These are phyloP conservation scores for Solanum clarkiae DNA, from an alignment of 257 asterid genomes.

Conservation along the genomic window DNA sequence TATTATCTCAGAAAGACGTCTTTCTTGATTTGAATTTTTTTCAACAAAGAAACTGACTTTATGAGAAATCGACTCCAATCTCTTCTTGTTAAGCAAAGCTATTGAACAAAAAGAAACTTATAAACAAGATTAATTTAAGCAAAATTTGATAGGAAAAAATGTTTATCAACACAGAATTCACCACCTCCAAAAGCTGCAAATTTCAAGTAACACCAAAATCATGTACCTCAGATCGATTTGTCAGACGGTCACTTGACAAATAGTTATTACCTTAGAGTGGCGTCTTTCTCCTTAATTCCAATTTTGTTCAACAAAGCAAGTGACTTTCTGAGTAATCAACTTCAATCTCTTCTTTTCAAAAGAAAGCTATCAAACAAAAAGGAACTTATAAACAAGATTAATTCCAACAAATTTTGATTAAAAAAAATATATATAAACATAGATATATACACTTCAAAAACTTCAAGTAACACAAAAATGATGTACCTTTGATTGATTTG, in stretches of 20 bases:
- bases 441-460: neutral
- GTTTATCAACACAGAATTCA: neutral
- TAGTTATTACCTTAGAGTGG: neutral
- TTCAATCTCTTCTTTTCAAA: neutral
- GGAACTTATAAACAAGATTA: neutral
- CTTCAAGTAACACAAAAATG: too few relatives aligned
- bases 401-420: neutral
- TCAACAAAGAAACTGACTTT: neutral
- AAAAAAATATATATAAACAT: too few relatives aligned
- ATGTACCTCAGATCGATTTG: too few relatives aligned
- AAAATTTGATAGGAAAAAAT: neutral
- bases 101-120: neutral
- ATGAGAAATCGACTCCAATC: neutral
- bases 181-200: neutral
- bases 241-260: neutral
- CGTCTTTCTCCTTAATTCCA: neutral
- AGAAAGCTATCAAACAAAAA: neutral
- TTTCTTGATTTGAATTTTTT: neutral
- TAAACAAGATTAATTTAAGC: neutral
- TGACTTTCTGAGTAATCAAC: neutral
- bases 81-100: neutral
- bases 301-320: too few relatives aligned
- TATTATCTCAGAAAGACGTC: neutral
- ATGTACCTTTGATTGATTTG: neutral
- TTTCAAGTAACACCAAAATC: neutral